Base-by-base conservation (phyloP, 2,329 filamentous ascomycete species). In the Penicillium sp. region DNA sequence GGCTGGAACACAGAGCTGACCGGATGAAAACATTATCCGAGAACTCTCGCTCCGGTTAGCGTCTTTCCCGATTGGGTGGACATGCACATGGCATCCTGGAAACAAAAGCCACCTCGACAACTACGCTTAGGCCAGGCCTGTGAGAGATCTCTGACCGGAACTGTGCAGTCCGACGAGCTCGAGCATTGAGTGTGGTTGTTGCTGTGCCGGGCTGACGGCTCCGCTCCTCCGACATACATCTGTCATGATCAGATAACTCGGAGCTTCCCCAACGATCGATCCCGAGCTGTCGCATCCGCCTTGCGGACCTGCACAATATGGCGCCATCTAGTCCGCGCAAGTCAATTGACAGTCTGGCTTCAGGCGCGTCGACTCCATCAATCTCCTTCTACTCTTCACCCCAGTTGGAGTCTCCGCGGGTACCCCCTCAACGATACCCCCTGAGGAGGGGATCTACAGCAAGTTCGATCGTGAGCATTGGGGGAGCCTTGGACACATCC, bases 381-480 rank as follows among this genome's bases (percentile, higher is more conserved):
- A 75, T 81, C 38, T 72, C 76, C 53, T 84, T 86, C 57, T 81
- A 63, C 53, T 68, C 68, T 12, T 62, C 65, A 26, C 61, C 54
- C n/a, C 70, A 71, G 54, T 56, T 72, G 42, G 72, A 74, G 45
- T 72, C 68, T 21, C 67, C 68, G 34, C 69, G 69, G 13, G 57
- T 65, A 9, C 62, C 68, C 45, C 62, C 70, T 42, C 69, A 72
- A 36, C 63, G 70, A 49, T 65, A 64, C 59, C 67, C 68, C 56
- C 66, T 72, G 58, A 73, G 92, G 68, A 83, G 91, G 72, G 88
- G 85, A 57, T 97, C 94, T 49, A 89, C 86, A 24, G 87, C 92
- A 42, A 95, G 91, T 77, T 96, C 93, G 21, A 84, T 93, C 62
- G 85, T 87, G 68, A 96, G 92, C 29, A 85, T 95, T 68, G 91